A percentile compares a stretch with the other conserved stretches of the same genome.
Evolutionary conservation across 345 rosid species (phyloP).

Genomic region (Hypericum perforatum): DNA sequence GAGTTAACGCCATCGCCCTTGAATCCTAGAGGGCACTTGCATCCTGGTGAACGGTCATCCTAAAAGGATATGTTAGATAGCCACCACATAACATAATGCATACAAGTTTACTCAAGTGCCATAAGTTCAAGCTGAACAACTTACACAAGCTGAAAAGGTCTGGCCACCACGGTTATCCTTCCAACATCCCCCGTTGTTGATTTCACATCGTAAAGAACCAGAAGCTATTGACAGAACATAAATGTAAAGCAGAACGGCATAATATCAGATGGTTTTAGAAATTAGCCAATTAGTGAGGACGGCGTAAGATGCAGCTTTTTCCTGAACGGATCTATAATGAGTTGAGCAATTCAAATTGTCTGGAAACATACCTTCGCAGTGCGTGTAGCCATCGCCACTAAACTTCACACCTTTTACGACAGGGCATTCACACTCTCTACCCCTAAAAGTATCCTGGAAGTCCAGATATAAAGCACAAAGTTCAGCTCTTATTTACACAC

Average conservation of each 20-base stretch:
- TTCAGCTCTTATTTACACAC: neutral
- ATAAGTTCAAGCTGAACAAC: slow-evolving; percentile 19
- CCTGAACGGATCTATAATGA: too few species aligned
- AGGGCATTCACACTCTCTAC: slow-evolving; percentile 91
- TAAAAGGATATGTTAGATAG: slow-evolving; percentile 18
- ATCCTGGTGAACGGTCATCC: slow-evolving; percentile 54
- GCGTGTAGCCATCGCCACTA: slow-evolving; percentile 79
- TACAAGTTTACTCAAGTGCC: slow-evolving; percentile 1
- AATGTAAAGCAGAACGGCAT: slow-evolving; percentile 6
- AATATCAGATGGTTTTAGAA: neutral
- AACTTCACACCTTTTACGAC: slow-evolving; percentile 69
- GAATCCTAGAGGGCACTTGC: slow-evolving; percentile 87
- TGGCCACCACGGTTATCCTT: slow-evolving; percentile 44
- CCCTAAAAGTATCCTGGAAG: slow-evolving; percentile 81
- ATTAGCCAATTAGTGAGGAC: too few species aligned
- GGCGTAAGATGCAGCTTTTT: too few species aligned
- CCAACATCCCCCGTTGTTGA: slow-evolving; percentile 96
- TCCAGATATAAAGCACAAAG: neutral
- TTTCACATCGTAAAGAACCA: slow-evolving; percentile 57
- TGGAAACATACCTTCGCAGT: slow-evolving; percentile 53
- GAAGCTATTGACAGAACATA: slow-evolving; percentile 46
- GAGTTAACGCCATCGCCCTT: slow-evolving; percentile 68
- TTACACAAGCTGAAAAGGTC: slow-evolving; percentile 81
- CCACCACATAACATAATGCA: neutral
- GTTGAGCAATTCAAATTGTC: too few species aligned